Evolutionary conservation across 1,284 basidiomycete species (phyloP).

Genomic region (Afroboletus lepidellus): DNA sequence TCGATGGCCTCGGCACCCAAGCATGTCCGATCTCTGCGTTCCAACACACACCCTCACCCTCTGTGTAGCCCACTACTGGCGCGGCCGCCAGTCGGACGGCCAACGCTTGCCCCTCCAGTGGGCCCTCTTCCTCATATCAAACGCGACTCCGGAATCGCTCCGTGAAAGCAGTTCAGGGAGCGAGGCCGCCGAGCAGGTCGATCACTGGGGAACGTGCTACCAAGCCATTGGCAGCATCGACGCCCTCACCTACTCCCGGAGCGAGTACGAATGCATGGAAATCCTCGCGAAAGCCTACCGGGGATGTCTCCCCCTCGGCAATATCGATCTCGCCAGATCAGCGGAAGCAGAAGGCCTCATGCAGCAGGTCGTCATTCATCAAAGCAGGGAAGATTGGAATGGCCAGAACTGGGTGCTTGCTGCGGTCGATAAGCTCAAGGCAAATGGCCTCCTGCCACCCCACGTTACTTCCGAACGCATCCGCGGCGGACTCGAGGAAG

Average conservation of each 20-base stretch:
- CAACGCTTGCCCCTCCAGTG: slow-evolving; percentile 31
- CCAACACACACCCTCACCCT: slow-evolving; percentile 25
- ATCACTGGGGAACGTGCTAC: slow-evolving; percentile 34
- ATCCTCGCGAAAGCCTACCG: slow-evolving; percentile 29
- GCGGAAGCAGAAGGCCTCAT: slow-evolving; percentile 21
- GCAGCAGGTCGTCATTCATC: slow-evolving; percentile 25
- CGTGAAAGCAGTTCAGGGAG: slow-evolving; percentile 22
- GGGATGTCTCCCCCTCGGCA: slow-evolving; percentile 27
- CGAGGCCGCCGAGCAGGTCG: slow-evolving; percentile 23
- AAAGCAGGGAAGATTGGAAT: slow-evolving; percentile 33
- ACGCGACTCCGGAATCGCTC: slow-evolving; percentile 25
- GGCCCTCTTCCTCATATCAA: slow-evolving; percentile 31
- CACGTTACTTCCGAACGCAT: slow-evolving; percentile 22
- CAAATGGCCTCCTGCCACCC: slow-evolving; percentile 14
- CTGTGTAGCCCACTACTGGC: slow-evolving; percentile 34
- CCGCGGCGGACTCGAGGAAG: slow-evolving; percentile 25
- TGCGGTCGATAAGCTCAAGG: slow-evolving; percentile 26
- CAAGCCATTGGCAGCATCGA: slow-evolving; percentile 31
- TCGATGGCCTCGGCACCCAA: neutral
- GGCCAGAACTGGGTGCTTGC: slow-evolving; percentile 33
- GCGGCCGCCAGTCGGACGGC: slow-evolving; percentile 23
- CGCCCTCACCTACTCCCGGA: slow-evolving; percentile 29
- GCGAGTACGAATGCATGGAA: slow-evolving; percentile 33
- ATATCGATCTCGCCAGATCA: slow-evolving; percentile 18
- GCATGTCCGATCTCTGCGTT: slow-evolving; percentile 20